These are phyloP conservation scores for Beauveria medogensis DNA, from an alignment of 2,329 filamentous ascomycete species.

Conservation along the genomic window DNA sequence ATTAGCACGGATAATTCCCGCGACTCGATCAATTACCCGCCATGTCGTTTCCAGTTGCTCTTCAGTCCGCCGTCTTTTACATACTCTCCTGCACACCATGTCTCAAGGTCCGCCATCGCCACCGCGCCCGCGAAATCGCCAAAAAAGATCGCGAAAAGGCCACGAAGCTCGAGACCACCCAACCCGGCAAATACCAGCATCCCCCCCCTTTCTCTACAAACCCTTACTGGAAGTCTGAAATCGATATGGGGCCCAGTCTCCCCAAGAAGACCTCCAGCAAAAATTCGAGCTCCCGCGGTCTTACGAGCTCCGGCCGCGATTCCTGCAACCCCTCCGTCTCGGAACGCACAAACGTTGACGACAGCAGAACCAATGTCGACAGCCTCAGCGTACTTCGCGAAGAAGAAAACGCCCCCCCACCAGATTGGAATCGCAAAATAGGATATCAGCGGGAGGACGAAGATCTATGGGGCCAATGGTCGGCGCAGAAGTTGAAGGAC, in stretches of 20 bases:
- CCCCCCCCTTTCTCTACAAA: conserved; percentile 81
- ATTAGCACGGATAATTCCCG: background rate
- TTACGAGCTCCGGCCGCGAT: conserved; percentile 50
- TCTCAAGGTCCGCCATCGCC: conserved; percentile 58
- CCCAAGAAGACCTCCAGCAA: conserved; percentile 54
- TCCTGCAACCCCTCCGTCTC: conserved; percentile 38
- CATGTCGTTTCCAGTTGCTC: conserved; percentile 46
- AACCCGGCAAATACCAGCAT: conserved; percentile 69
- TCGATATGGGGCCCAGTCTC: conserved; percentile 68
- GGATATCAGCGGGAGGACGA: conserved; percentile 85
- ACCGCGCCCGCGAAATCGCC: conserved; percentile 63
- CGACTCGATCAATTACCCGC: background rate
- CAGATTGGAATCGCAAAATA: conserved; percentile 62
- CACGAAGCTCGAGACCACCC: conserved; percentile 51
- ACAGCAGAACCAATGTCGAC: conserved; percentile 26
- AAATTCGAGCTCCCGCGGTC: conserved; percentile 50
- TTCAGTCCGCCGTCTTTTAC: conserved; percentile 74
- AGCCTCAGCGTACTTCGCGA: conserved; percentile 40
- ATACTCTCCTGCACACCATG: conserved; percentile 73
- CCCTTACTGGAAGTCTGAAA: conserved; percentile 82
- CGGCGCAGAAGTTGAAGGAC: conserved; percentile 48
- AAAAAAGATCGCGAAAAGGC: conserved; percentile 57
- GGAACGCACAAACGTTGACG: conserved; percentile 29
- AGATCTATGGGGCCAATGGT: conserved; percentile 67
- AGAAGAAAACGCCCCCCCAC: conserved; percentile 31